A percentile compares a stretch with the other conserved stretches of the same genome.
phyloP scores from a whole-genome alignment of 1,284 basidiomycete species.

The Trametes polyzona region DNA sequence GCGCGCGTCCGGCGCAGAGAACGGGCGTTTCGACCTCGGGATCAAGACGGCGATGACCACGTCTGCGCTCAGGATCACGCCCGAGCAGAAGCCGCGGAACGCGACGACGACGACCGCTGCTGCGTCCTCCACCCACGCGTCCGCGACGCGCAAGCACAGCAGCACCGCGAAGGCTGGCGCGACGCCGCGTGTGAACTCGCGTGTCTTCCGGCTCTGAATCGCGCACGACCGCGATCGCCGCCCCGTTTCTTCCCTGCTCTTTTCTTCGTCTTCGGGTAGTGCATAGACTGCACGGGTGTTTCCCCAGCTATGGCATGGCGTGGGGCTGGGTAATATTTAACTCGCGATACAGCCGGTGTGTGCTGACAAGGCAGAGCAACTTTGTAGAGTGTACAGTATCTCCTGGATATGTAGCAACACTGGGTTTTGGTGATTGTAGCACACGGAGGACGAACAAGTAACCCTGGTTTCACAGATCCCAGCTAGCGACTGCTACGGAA shows the following conservation, averaged over 20 bases:
- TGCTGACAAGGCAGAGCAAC: not conserved
- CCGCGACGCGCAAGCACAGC: conserved; percentile 5
- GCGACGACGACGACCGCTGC: conserved; percentile 1
- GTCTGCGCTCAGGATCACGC: conserved; percentile 22
- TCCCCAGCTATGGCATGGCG: not conserved
- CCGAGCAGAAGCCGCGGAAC: conserved; percentile 11
- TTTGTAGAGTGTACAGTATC: not conserved
- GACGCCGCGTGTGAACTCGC: conserved; percentile 21
- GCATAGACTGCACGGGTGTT: not conserved
- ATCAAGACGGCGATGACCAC: conserved; percentile 33
- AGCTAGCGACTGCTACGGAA: no score
- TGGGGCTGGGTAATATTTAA: not conserved
- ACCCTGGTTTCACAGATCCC: no score
- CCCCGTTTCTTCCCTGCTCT: not conserved
- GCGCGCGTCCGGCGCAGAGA: conserved; percentile 24
- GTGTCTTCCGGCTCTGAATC: conserved; percentile 26
- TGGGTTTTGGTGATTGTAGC: not conserved
- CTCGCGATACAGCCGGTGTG: not conserved
- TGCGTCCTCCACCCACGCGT: conserved; percentile 1
- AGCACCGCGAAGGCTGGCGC: conserved; percentile 3
- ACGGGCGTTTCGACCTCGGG: conserved; percentile 34
- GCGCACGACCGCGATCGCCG: no score
- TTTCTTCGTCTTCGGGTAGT: not conserved
- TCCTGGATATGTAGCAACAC: not conserved
- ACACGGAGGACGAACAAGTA: no score